Evolutionary conservation across 148 eudicot genomes (phyloP), one percentile per base, ranked within the genome.

Genomic region (Chenopodium formosanum): DNA sequence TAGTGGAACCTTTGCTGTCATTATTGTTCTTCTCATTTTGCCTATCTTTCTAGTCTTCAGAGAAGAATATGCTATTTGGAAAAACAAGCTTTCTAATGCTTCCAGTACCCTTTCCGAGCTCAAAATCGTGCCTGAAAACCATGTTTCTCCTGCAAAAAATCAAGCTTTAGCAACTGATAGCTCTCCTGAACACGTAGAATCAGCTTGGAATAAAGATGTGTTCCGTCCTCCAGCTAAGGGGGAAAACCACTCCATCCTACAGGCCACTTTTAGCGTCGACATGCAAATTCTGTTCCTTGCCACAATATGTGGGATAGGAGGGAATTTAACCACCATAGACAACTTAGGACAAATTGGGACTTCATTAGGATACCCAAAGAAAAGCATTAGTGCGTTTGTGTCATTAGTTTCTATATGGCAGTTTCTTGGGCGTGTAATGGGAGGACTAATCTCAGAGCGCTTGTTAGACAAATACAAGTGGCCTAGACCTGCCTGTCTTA

Each of bases 331-430:
- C 34, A 80, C 78, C 4, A 80, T 84, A 23, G 86, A 84, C 60
- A 84, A 84, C 23, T 77, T 80, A 65, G 86, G 83, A 64, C 86
- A 84, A 65, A 84, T 84, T 2, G 86, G 86, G 22, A 69, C 80
- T 1, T 84, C 86, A 4, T 31, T 84, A 50, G 86, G 83, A 40
- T 84, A 84, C 83, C 70, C 68, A 4, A 81, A 81, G 56, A 84
- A 84, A 52, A 84, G 83, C 71, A 66, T 81, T n/a, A 82, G 86
- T 47, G 71, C 86, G 29, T 84, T 84, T 29, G 86, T 84, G 70
- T 84, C 83, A 20, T 77, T 84, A 44, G 53, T 84, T 71, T 63
- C 83, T 44, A 84, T 84, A 70, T 84, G 86, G 86, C 83, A 84
- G 77, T 84, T 80, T 46, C 81, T 84, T 14, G 86, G 86, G 0